Evolutionary conservation across 208 protist genomes (phyloP), one percentile per base, ranked within the genome.

Genomic region (Naegleria lovaniensis): DNA sequence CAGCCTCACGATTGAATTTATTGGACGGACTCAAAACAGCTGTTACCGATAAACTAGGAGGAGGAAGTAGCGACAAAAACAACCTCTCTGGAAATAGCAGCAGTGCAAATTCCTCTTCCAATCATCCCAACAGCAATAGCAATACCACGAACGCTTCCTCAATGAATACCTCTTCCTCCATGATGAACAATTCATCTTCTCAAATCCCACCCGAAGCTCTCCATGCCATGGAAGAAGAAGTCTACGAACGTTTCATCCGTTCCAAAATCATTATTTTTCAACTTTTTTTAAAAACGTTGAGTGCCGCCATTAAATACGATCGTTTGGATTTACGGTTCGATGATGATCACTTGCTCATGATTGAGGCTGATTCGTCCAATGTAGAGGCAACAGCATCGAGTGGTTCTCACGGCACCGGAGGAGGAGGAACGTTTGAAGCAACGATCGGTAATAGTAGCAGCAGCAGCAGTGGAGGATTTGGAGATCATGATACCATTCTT

Each of bases 221-320:
- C n/a, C 67, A 79, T 9, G 67, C 67, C 1, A 33, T 58, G 5
- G 43, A 88, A 29, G 85, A 88, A 38, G 85, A 88, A 29, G 16
- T 58, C 13, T 38, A 55, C 22, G 39, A 51, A 33, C 39, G 85
- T 58, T 88, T 39, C 41, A 38, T 88, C 36, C 39, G 85, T 33
- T 58, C 41, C 9, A 88, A 88, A 88, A 88, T 88, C 41, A 88
- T 88, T 38, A 36, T 88, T n/a, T 88, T 88, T 36, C 85, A 88
- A 88, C 85, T 88, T 13, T 58, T 58, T 58, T 51, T 88, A 6
- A 88, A 88, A 58, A 88, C 85, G 0, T 58, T 88, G 33, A 40
- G n/a, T 33, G 85, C 85, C 55, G 85, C 85, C 5, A 88, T 88
- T 13, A 58, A 58, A n/a, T 58, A 58, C 36, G 85, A 88, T 22